phyloP scores from a whole-genome alignment of 768 basidiomycete genomes.

The Lentinula sp. region DNA sequence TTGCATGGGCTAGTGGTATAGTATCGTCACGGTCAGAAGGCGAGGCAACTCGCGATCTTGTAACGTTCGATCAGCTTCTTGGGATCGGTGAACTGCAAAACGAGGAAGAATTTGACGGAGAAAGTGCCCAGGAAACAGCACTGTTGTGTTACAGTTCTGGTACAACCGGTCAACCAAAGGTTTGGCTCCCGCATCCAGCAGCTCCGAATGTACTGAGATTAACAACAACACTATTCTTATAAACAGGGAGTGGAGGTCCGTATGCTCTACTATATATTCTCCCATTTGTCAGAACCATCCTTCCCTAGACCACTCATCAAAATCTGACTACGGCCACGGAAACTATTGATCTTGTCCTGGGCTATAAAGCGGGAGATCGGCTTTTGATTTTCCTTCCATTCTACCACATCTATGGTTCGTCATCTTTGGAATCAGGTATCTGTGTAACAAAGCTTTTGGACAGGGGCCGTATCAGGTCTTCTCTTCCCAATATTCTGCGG shows the following conservation, averaged over 20 bases:
- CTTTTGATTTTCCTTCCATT: conserved; percentile 63
- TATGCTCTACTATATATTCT: neutral
- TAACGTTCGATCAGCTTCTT: conserved; percentile 43
- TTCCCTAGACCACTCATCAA: conserved; percentile 51
- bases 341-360: conserved; percentile 36
- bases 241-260: conserved; percentile 2
- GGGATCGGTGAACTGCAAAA: conserved; percentile 37
- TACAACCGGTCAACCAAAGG: conserved; percentile 78
- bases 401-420: conserved; percentile 41
- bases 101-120: conserved; percentile 53
- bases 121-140: conserved; percentile 50
- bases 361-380: conserved; percentile 43
- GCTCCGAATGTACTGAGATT: neutral
- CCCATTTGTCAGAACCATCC: neutral
- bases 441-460: neutral
- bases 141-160: conserved; percentile 60
- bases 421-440: neutral
- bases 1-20: conserved; percentile 41
- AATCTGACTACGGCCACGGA: conserved; percentile 52
- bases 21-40: conserved; percentile 13
- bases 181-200: conserved; percentile 9
- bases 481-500: conserved; percentile 49
- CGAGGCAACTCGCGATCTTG: conserved; percentile 23
- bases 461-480: conserved; percentile 56
- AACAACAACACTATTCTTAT: neutral